Base-by-base conservation (phyloP, 257 asterid species). In the Forsythia suspensa region DNA sequence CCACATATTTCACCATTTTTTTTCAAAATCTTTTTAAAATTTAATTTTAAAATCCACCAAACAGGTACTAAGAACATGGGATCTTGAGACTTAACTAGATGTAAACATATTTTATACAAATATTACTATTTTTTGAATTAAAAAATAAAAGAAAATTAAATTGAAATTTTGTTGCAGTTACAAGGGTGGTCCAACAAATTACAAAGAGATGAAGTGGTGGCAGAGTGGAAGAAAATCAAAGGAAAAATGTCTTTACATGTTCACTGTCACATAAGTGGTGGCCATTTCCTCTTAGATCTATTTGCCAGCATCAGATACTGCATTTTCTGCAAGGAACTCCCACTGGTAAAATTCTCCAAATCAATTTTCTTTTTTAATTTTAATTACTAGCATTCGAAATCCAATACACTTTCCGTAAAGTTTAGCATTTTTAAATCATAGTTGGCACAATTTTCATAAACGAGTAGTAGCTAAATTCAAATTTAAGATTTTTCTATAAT, bases 191-290 rank as follows among this genome's bases (percentile, higher is more conserved):
- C 91, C 86, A 94, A 87, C 76, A 94, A 79, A 84, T 77, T 94
- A 38, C 97, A 94, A 40, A 92, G 98, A 67, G 98, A 94, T 80
- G 98, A 92, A 88, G 97, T 94, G 44, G 96, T 94, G 63, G 98
- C 97, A 0, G 96, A 92, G 65, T 94, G 98, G 98, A 94, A 89
- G 92, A 92, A 92, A 85, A 92, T 92, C 16, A 91, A 90, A 78
- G 97, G 84, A 61, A 86, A 82, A 36, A 92, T 94, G 98, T 92
- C 97, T 18, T 97, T 94, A 11, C 98, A 94, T 82, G 98, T 94
- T 68, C 98, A 94, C 34, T 91, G 97, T 65, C 98, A 94, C 90
- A 90, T 94, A 3, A 94, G 98, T 59, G 98, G 97, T 9, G 98
- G 97, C 16, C 97, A 94, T 71, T 90, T 91, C 79, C 79, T 94